Conservation (phyloP, 805 yeast species). For the Yarrowia osloensis region DNA sequence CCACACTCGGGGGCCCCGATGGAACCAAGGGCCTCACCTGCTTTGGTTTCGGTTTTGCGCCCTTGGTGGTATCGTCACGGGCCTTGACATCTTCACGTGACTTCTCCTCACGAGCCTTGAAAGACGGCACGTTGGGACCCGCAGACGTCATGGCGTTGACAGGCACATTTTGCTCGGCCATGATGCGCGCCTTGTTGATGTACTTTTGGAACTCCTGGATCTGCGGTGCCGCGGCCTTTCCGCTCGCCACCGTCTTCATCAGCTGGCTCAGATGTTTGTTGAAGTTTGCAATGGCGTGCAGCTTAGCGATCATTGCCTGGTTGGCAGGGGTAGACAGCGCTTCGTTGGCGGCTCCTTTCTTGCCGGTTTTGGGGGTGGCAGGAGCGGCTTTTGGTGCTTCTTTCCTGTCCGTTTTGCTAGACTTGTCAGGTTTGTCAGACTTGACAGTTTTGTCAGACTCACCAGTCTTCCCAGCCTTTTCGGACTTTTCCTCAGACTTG, state of each 20-base stretch:
- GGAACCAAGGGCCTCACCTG: neutral
- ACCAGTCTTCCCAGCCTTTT: no score
- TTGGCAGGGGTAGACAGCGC: constrained; percentile 43
- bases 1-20: neutral
- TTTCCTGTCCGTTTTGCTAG: no score
- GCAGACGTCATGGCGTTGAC: constrained; percentile 26
- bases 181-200: constrained; percentile 66
- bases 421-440: no score
- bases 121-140: neutral
- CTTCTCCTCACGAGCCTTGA: neutral
- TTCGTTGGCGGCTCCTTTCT: constrained; percentile 32
- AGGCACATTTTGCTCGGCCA: constrained; percentile 23
- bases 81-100: neutral
- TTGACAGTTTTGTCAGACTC: no score
- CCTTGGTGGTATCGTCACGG: neutral
- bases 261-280: constrained; percentile 67
- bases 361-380: neutral
- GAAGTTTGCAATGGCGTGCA: constrained; percentile 76
- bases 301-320: constrained; percentile 78
- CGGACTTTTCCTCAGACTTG: neutral
- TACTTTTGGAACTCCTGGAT: constrained; percentile 77
- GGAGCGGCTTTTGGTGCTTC: neutral
- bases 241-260: constrained; percentile 86
- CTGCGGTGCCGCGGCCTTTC: constrained; percentile 70
- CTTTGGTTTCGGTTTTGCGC: neutral